Percentiles rank a stretch among this genome's conserved stretches.
These are phyloP conservation scores for Plasmodium gaboni DNA, from an alignment of 169 alveolate species.

Conservation along the genomic window DNA sequence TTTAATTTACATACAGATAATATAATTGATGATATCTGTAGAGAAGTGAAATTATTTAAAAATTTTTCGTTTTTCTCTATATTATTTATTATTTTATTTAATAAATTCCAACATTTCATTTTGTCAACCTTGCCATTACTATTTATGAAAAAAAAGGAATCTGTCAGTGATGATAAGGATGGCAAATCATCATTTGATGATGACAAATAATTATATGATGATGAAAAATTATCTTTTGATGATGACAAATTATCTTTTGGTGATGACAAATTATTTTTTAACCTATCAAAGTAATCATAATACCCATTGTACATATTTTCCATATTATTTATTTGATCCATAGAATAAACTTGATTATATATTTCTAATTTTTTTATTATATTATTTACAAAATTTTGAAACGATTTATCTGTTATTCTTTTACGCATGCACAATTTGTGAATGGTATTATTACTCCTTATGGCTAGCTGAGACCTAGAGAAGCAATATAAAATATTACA, in stretches of 20 bases:
- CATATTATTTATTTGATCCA: background rate
- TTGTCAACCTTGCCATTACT: background rate
- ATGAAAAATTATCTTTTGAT: too few species aligned
- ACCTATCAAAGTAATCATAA: too few species aligned
- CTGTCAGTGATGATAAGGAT: background rate
- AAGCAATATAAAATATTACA: slow-evolving; percentile 47
- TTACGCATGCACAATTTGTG: background rate
- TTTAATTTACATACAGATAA: slow-evolving; percentile 51
- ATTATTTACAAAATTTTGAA: background rate
- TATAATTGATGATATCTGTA: slow-evolving; percentile 46
- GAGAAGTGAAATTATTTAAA: slow-evolving; percentile 5
- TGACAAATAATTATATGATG: too few species aligned
- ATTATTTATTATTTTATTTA: background rate
- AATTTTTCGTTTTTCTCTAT: slow-evolving; percentile 15
- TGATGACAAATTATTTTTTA: too few species aligned
- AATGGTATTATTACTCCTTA: background rate
- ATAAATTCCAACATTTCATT: background rate
- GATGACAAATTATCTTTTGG: too few species aligned
- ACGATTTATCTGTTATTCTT: background rate
- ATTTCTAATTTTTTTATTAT: background rate
- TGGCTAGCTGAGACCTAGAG: background rate
- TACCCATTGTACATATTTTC: background rate
- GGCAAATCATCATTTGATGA: too few species aligned
- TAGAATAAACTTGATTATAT: background rate
- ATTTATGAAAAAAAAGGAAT: background rate